A percentile compares a stretch with the other conserved stretches of the same genome.
Conservation (phyloP, 2,329 filamentous ascomycete species). For the Aciculosporium take region DNA sequence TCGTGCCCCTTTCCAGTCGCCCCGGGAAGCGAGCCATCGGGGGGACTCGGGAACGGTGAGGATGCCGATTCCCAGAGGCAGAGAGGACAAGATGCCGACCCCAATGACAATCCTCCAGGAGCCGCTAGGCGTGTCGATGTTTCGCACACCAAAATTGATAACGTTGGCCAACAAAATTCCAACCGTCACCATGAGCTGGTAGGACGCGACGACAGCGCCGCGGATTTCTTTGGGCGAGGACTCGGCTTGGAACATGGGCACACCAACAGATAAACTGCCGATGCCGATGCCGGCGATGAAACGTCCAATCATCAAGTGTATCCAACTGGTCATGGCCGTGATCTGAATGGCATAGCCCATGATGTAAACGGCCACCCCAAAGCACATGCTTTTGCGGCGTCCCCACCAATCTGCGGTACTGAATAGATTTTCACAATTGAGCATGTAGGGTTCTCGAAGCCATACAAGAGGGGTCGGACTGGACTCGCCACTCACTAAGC, state of each 20-base stretch:
- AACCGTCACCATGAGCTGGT: constrained; percentile 60
- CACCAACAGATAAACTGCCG: constrained; percentile 49
- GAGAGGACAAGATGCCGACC: constrained; percentile 36
- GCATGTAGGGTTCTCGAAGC: no score
- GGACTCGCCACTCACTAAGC: constrained; percentile 24
- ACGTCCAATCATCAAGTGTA: constrained; percentile 51
- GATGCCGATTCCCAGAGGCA: constrained; percentile 39
- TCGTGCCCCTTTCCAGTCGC: constrained; percentile 32
- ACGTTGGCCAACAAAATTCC: constrained; percentile 47
- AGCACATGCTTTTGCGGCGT: constrained; percentile 38
- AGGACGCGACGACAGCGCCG: constrained; percentile 51
- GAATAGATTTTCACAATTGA: no score
- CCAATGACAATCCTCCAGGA: constrained; percentile 52
- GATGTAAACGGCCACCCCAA: constrained; percentile 42
- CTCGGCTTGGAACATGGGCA: constrained; percentile 55
- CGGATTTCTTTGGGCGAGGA: constrained; percentile 47
- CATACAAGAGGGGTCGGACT: no score
- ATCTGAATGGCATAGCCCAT: constrained; percentile 55
- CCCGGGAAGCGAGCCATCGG: constrained; percentile 36
- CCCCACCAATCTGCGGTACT: constrained; percentile 43
- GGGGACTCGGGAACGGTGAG: constrained; percentile 42
- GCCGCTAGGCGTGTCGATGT: constrained; percentile 24
- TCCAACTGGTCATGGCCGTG: constrained; percentile 42
- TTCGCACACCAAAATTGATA: constrained; percentile 37
- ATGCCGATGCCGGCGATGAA: constrained; percentile 54